These are phyloP conservation scores for Tolypocladium amazonense DNA, from an alignment of 2,329 filamentous ascomycete genomes.

Conservation along the genomic window DNA sequence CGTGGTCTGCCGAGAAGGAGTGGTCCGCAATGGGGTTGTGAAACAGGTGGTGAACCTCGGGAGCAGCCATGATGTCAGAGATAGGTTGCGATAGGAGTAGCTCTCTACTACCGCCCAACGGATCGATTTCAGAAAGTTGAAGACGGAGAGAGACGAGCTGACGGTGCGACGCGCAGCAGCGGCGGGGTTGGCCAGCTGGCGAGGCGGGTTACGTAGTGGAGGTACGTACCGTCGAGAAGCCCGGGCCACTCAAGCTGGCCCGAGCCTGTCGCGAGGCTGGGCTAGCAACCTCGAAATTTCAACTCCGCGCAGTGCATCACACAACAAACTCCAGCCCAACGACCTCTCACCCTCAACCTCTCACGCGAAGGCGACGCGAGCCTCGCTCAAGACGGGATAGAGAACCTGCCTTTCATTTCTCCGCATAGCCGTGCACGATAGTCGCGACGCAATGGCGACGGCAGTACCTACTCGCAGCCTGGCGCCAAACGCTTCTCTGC, in stretches of 20 bases:
- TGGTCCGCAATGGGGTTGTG: slow-evolving; percentile 95
- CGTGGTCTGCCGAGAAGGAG: slow-evolving; percentile 88
- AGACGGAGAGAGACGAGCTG: not conserved
- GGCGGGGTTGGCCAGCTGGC: not conserved
- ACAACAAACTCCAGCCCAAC: not conserved
- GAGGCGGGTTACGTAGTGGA: not conserved
- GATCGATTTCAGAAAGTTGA: not conserved
- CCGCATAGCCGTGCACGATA: not conserved
- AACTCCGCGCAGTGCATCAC: not conserved
- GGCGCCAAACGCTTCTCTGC: slow-evolving; percentile 29
- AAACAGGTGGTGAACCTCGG: slow-evolving; percentile 94
- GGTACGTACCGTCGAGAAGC: not conserved
- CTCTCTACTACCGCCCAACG: slow-evolving; percentile 84
- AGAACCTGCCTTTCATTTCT: not conserved
- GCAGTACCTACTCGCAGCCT: slow-evolving; percentile 28
- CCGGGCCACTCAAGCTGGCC: not conserved
- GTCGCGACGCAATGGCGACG: slow-evolving; percentile 19
- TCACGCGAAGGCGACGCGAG: not conserved
- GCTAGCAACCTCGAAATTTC: not conserved
- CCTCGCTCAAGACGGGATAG: too few relatives aligned
- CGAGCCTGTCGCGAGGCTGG: not conserved
- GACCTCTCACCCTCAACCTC: not conserved
- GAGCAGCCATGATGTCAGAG: slow-evolving; percentile 56
- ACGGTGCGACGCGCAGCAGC: not conserved
- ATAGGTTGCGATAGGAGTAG: slow-evolving; percentile 39